Evolutionary conservation across 306 rosid genomes (phyloP), one percentile per base, ranked within the genome.

Genomic region (Sicyos baderoa): DNA sequence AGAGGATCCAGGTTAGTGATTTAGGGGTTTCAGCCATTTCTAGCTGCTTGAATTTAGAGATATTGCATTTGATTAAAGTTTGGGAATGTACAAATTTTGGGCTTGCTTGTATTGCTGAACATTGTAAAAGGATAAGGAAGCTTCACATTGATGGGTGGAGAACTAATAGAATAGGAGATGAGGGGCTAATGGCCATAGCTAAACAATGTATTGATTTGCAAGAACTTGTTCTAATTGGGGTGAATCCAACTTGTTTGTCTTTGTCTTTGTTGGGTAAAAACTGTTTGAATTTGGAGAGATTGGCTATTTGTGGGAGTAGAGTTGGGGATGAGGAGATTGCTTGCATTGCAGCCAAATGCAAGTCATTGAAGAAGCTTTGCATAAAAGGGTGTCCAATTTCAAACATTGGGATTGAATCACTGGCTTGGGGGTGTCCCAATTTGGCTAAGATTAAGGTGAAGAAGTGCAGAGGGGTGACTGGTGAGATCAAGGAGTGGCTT

Each of bases 61-160:
- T 74, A n/a, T 75, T 90, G 72, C 90, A 83, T 52, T 80, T 90
- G 65, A 84, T 88, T 27, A 88, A 88, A 76, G 84, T 82, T 5
- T 79, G 95, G 0, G 91, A 87, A 67, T 90, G 97, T 64, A 75
- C 95, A 1, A 84, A 90, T 61, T 27, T 64, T 3, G 97, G 97
- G 55, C 82, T 90, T 40, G 59, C 76, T 14, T 40, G 58, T 15
- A 83, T 90, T 54, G 95, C 95, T 27, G 85, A 86, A 55, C 55
- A 78, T 19, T 90, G 97, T 68, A 88, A 66, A 80, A 57, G 56
- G 52, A 58, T 90, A 76, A 90, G 86, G 76, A 90, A 90, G 89
- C 84, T 90, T 71, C 95, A 88, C 79, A 79, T 88, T 60, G 92
- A 88, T 83, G 97, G 92, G 21, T 90, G 97, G 95, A 86, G 90